These are phyloP conservation scores for Verbena officinalis DNA, from an alignment of 257 asterid species.

Conservation along the genomic window DNA sequence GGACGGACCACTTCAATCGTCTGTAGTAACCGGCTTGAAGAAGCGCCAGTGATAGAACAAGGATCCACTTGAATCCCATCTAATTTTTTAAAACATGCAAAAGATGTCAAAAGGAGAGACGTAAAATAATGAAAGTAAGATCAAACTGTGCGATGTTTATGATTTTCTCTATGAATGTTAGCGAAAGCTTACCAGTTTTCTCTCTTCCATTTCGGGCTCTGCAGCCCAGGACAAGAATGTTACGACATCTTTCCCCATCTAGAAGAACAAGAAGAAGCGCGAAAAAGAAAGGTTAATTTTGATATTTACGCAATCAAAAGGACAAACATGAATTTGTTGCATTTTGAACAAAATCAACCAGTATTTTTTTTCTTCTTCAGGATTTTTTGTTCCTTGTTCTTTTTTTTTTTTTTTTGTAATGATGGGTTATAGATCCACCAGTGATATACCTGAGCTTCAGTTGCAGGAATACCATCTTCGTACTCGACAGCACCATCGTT, in stretches of 20 bases:
- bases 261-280: neutral
- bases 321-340: no score
- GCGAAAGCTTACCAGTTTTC: constrained; percentile 50
- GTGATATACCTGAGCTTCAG: constrained; percentile 77
- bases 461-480: constrained; percentile 65
- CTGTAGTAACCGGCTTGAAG: constrained; percentile 68
- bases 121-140: neutral
- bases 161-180: neutral
- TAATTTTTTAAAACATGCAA: no score
- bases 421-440: no score
- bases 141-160: neutral
- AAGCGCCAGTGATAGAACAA: constrained; percentile 62
- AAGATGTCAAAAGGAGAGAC: neutral
- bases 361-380: no score
- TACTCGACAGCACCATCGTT: constrained; percentile 66
- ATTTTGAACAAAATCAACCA: no score
- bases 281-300: no score
- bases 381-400: no score
- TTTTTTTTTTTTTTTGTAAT: no score
- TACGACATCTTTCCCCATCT: constrained; percentile 70
- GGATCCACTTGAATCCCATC: constrained; percentile 79
- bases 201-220: constrained; percentile 74
- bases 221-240: constrained; percentile 67
- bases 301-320: no score
- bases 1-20: constrained; percentile 61